Evolutionary conservation across 805 yeast genomes (phyloP).

Genomic region (Saccharomycopsis fermentans): DNA sequence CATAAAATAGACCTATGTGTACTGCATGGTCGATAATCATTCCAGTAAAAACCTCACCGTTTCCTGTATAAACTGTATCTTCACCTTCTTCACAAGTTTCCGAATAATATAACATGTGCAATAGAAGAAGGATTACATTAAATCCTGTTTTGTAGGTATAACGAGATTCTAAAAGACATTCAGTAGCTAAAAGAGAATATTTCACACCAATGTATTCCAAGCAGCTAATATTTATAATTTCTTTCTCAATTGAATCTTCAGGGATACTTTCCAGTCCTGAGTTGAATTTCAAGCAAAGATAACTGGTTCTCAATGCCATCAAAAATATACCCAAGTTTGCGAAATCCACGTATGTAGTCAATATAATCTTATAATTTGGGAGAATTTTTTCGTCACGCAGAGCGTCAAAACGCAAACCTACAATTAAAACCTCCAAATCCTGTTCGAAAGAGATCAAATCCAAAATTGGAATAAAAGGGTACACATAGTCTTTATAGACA

Average conservation of each 20-base stretch:
- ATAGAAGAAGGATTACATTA: not conserved
- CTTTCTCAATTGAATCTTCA: conserved; percentile 3
- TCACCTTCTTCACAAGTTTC: not conserved
- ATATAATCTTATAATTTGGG: conserved; percentile 2
- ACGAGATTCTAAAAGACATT: conserved; percentile 2
- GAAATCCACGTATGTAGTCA: conserved; percentile 7
- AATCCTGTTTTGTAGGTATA: not conserved
- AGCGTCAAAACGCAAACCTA: conserved; percentile 6
- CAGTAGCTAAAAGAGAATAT: conserved; percentile 8
- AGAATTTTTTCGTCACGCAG: not conserved
- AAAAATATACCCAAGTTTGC: conserved; percentile 8
- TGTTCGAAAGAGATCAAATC: conserved; percentile 7
- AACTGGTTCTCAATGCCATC: conserved; percentile 10
- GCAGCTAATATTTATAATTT: conserved; percentile 1
- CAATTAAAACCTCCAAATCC: conserved; percentile 15
- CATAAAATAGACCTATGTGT: not conserved
- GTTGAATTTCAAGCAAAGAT: conserved; percentile 11
- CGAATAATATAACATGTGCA: not conserved
- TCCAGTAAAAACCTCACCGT: not conserved
- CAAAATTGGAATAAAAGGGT: conserved; percentile 14
- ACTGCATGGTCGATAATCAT: not conserved
- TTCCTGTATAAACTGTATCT: not conserved
- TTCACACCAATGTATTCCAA: conserved; percentile 6
- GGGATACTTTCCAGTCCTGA: not conserved
- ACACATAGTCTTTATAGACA: conserved; percentile 9